Percentiles rank a stretch among this genome's conserved stretches.
phyloP scores from a whole-genome alignment of 2,329 filamentous ascomycete genomes.

The Pseudohalonectria lignicola region DNA sequence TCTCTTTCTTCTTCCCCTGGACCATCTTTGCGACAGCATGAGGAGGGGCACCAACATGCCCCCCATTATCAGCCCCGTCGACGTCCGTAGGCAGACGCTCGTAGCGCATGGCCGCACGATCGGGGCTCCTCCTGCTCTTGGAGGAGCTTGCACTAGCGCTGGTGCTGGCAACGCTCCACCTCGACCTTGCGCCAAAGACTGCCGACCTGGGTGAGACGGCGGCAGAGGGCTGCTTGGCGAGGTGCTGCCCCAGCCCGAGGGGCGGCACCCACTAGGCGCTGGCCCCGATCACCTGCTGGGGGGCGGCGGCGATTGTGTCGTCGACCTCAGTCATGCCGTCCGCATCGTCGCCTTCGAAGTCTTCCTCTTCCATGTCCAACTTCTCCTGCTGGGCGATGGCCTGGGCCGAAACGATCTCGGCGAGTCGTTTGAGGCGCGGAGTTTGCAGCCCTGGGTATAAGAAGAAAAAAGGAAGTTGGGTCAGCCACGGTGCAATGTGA shows the following conservation, averaged over 20 bases:
- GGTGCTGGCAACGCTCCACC: no score
- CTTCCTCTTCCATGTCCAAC: constrained; percentile 44
- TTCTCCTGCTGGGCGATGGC: constrained; percentile 93
- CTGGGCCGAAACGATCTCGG: constrained; percentile 96
- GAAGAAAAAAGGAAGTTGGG: neutral
- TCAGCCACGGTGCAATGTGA: neutral
- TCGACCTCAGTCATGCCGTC: constrained; percentile 40
- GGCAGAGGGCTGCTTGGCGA: constrained; percentile 8
- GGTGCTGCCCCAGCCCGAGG: constrained; percentile 4
- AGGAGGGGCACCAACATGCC: no score
- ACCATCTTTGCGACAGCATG: no score
- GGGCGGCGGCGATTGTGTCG: constrained; percentile 19
- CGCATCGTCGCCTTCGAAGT: constrained; percentile 32
- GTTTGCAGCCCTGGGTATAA: constrained; percentile 72
- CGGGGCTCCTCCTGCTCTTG: no score
- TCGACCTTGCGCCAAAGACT: constrained; percentile 14
- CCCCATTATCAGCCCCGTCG: no score
- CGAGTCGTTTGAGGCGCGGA: constrained; percentile 83
- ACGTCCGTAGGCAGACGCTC: no score
- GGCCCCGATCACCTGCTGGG: constrained; percentile 21
- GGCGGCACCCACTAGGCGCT: constrained; percentile 20
- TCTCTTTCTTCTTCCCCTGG: no score
- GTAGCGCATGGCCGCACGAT: no score
- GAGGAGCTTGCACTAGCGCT: no score
- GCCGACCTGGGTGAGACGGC: constrained; percentile 14